These are phyloP conservation scores for Penicillium corylophilum DNA, from an alignment of 2,329 filamentous ascomycete species.

Conservation along the genomic window DNA sequence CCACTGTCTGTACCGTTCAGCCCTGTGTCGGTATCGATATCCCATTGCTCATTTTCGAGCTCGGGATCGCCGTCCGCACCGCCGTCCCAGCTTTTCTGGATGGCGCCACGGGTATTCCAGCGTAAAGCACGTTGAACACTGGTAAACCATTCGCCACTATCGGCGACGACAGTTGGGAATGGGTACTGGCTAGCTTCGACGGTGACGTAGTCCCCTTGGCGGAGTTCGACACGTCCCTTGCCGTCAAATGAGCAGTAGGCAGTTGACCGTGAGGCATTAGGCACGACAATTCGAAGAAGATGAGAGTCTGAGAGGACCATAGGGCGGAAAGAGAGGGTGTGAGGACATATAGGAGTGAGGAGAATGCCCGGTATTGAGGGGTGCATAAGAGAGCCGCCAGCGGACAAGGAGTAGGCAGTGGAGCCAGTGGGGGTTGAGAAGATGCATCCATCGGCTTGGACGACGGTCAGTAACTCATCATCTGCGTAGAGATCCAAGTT, in stretches of 20 bases:
- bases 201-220: slow-evolving; percentile 91
- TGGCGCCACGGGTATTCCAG: slow-evolving; percentile 91
- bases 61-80: slow-evolving; percentile 41
- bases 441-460: slow-evolving; percentile 96
- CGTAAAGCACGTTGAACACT: slow-evolving; percentile 86
- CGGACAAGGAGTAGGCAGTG: slow-evolving; percentile 94
- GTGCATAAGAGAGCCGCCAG: slow-evolving; percentile 91
- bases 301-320: slow-evolving; percentile 98
- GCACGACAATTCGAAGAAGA: slow-evolving; percentile 84
- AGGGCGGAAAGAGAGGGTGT: slow-evolving; percentile 92
- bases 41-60: slow-evolving; percentile 68
- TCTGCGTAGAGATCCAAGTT: slow-evolving; percentile 96
- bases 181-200: slow-evolving; percentile 95
- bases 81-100: slow-evolving; percentile 78
- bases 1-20: slow-evolving; percentile 46
- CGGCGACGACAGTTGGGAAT: slow-evolving; percentile 91
- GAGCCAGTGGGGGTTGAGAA: slow-evolving; percentile 94
- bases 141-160: slow-evolving; percentile 92
- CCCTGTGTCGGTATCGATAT: slow-evolving; percentile 80
- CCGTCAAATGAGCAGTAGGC: slow-evolving; percentile 98
- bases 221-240: slow-evolving; percentile 90
- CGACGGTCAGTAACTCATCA: slow-evolving; percentile 88
- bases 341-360: slow-evolving; percentile 94
- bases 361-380: slow-evolving; percentile 96
- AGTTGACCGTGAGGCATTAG: slow-evolving; percentile 79